phyloP scores from a whole-genome alignment of 1,284 basidiomycete genomes.

The Earliella scabrosa region DNA sequence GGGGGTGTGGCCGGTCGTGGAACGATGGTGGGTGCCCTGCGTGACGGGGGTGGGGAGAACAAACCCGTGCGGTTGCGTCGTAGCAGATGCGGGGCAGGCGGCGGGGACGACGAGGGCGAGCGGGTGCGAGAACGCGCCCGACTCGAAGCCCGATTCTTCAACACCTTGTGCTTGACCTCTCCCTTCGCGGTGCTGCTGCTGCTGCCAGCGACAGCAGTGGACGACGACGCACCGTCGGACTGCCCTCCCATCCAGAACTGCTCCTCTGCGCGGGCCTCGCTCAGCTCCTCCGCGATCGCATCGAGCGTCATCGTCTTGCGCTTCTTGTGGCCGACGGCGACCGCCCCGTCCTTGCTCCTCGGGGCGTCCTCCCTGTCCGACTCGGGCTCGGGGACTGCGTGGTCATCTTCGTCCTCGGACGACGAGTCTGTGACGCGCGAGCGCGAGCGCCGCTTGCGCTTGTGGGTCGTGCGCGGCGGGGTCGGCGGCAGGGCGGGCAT shows the following conservation, averaged over 20 bases:
- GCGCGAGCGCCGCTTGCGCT: slow-evolving; percentile 37
- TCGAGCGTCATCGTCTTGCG: slow-evolving; percentile 35
- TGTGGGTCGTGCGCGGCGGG: slow-evolving; percentile 39
- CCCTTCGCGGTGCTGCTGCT: not conserved
- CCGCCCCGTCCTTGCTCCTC: slow-evolving; percentile 21
- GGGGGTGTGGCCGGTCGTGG: slow-evolving; percentile 24
- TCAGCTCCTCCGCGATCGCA: slow-evolving; percentile 39
- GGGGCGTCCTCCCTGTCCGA: slow-evolving; percentile 19
- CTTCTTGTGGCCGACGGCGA: slow-evolving; percentile 33
- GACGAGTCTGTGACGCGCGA: slow-evolving; percentile 39
- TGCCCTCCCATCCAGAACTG: slow-evolving; percentile 38
- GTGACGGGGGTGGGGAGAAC: slow-evolving; percentile 39
- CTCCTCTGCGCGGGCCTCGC: slow-evolving; percentile 36
- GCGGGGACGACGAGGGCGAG: slow-evolving; percentile 33
- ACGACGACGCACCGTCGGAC: slow-evolving; percentile 4
- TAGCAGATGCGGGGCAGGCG: slow-evolving; percentile 28
- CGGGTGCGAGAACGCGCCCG: slow-evolving; percentile 29
- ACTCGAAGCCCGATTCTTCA: slow-evolving; percentile 20
- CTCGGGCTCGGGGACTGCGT: slow-evolving; percentile 24
- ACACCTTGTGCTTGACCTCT: slow-evolving; percentile 11
- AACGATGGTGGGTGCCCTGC: slow-evolving; percentile 28
- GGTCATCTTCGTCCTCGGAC: slow-evolving; percentile 34
- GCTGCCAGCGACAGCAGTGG: slow-evolving; percentile 6
- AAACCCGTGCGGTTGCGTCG: slow-evolving; percentile 32
- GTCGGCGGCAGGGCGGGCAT: slow-evolving; percentile 37